Base-by-base conservation (phyloP, 768 basidiomycete species). In the Lentinula raphanica region DNA sequence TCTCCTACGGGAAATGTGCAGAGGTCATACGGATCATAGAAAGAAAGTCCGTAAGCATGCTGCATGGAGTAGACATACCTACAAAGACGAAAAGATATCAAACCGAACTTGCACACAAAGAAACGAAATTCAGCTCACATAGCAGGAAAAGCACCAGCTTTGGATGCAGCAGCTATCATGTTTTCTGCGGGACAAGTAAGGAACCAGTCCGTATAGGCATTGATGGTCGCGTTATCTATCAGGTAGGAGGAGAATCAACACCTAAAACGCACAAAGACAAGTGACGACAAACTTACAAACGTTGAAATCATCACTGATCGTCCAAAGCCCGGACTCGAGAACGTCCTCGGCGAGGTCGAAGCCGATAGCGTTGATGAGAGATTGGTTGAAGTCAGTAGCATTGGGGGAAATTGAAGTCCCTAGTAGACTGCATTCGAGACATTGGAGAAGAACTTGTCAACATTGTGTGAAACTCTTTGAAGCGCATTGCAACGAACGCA, bases 1-100 rank as follows among this genome's bases (percentile, higher is more conserved):
- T 59, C 25, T 29, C 61, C 59, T 1, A 64, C 61, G 28, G 63
- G 63, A 58, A 64, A 64, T 9, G 63, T 56, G 58, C 63, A 64
- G 5, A 62, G 54, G 25, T 40, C 46, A 53, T 55, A 64, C n/a
- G 63, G 61, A 44, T 64, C 56, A 13, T 25, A 64, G 21, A 60
- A 64, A 12, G 59, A 59, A 7, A 64, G 54, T 1, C 59, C 61
- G 49, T 64, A 64, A 28, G 40, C 63, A 28, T 61, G 63, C 17
- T 62, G 59, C 59, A 62, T 60, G 27, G 54, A 49, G 57, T 64
- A 64, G 0, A 64, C 57, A 32, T 62, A 60, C 29, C 63, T 64
- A 13, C n/a, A 6, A 27, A 42, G 3, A 8, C 3, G 36, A 11
- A 25, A 13, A 25, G 38, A n/a, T 12, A 12, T 32, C 11, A 9